A percentile compares a stretch with the other conserved stretches of the same genome.
Conservation (phyloP, 495 filamentous ascomycete species). For the Cairneyella variabilis region DNA sequence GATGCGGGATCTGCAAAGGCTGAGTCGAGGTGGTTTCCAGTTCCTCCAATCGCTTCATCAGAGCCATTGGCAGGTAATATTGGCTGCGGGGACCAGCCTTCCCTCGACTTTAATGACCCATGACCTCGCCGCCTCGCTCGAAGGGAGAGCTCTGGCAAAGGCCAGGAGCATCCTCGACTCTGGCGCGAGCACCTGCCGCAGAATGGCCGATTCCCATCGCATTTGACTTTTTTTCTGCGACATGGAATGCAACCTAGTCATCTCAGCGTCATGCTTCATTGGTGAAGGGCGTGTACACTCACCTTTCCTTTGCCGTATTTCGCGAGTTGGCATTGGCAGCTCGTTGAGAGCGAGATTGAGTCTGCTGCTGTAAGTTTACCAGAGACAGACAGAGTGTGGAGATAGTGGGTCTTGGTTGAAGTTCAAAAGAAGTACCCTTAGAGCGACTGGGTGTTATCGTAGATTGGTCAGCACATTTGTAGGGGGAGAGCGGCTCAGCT, state of each 20-base stretch:
- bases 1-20: background rate
- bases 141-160: background rate
- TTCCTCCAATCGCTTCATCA: background rate
- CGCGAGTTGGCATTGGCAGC: no score
- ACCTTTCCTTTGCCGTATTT: background rate
- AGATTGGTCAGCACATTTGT: no score
- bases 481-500: no score
- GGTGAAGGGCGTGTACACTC: no score
- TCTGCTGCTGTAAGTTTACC: no score
- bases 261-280: background rate
- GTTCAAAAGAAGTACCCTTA: no score
- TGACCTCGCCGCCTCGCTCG: background rate
- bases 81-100: background rate
- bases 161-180: slow-evolving; percentile 6
- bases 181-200: background rate
- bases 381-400: no score
- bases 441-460: no score
- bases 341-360: no score
- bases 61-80: background rate
- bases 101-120: slow-evolving; percentile 1
- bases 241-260: slow-evolving; percentile 5
- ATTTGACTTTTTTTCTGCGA: slow-evolving; percentile 1
- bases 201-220: background rate
- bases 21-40: background rate
- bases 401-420: no score